These are phyloP conservation scores for Sporisorium graminicola DNA, from an alignment of 1,284 basidiomycete species.

Conservation along the genomic window DNA sequence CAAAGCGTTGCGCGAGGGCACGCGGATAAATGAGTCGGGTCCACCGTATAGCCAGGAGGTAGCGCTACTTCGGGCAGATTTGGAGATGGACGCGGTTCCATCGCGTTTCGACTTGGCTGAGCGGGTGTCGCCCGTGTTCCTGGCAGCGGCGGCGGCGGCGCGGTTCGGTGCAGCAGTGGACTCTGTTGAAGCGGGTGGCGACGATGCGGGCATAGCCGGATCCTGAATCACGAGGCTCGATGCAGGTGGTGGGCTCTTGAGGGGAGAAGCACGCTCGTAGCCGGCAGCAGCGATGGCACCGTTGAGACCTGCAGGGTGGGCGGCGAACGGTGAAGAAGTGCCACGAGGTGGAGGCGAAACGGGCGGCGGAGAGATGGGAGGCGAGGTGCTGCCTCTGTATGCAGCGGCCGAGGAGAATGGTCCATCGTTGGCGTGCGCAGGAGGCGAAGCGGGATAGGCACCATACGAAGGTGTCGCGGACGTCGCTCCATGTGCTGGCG, in stretches of 20 bases:
- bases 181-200: slow-evolving; percentile 10
- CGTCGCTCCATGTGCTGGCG: background rate
- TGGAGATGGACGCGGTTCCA: slow-evolving; percentile 41
- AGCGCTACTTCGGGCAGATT: slow-evolving; percentile 21
- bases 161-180: background rate
- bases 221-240: slow-evolving; percentile 32
- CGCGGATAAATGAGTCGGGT: slow-evolving; percentile 31
- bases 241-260: slow-evolving; percentile 23
- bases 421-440: slow-evolving; percentile 2
- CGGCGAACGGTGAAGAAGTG: background rate
- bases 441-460: background rate
- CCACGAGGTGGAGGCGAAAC: slow-evolving; percentile 21
- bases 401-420: slow-evolving; percentile 44
- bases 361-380: slow-evolving; percentile 23
- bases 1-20: slow-evolving; percentile 27
- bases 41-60: slow-evolving; percentile 35
- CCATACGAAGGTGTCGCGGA: background rate
- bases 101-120: slow-evolving; percentile 27
- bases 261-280: slow-evolving; percentile 16
- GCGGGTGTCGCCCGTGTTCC: background rate
- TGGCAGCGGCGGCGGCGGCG: background rate
- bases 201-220: slow-evolving; percentile 3
- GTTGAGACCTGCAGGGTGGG: background rate
- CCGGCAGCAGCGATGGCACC: slow-evolving; percentile 12
- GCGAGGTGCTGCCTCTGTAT: slow-evolving; percentile 20